phyloP scores from a whole-genome alignment of 228 moss, liverwort and hornwort genomes.

The Sphagnum fallax region DNA sequence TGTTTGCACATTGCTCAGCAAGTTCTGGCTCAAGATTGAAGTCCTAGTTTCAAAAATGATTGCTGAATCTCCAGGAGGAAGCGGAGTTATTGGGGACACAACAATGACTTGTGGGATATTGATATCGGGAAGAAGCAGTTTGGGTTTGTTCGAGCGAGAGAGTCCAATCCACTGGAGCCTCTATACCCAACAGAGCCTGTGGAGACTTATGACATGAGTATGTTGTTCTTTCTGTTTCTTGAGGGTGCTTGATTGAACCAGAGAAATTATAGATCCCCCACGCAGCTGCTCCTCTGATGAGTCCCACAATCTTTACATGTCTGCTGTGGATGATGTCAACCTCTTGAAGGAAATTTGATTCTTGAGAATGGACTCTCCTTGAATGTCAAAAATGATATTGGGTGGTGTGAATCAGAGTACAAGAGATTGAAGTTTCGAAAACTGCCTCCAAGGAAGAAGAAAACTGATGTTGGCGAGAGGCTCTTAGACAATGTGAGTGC shows the following conservation, averaged over 20 bases:
- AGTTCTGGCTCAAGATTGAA: not conserved
- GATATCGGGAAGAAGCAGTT: constrained; percentile 65
- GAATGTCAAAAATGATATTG: too few species aligned
- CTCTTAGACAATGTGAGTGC: constrained; percentile 61
- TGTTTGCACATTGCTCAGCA: constrained; percentile 13
- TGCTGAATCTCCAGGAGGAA: constrained; percentile 34
- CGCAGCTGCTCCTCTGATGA: not conserved
- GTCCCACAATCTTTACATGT: not conserved
- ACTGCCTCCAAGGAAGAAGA: constrained; percentile 50
- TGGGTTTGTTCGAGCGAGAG: constrained; percentile 72
- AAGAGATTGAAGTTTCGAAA: constrained; percentile 62
- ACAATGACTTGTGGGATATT: constrained; percentile 72
- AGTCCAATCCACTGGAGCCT: constrained; percentile 76
- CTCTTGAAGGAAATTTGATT: not conserved
- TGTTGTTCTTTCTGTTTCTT: constrained; percentile 1
- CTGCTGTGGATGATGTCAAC: not conserved
- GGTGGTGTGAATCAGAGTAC: constrained; percentile 32
- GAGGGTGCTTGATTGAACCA: not conserved
- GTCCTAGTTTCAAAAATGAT: not conserved
- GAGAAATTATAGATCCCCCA: not conserved
- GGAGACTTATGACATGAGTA: constrained; percentile 74
- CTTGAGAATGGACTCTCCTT: not conserved
- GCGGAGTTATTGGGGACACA: constrained; percentile 47
- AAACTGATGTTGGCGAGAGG: constrained; percentile 73
- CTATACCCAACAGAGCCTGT: constrained; percentile 65